These are phyloP conservation scores for Pleurozium schreberi DNA, from an alignment of 225 moss, liverwort and hornwort species.

Conservation along the genomic window DNA sequence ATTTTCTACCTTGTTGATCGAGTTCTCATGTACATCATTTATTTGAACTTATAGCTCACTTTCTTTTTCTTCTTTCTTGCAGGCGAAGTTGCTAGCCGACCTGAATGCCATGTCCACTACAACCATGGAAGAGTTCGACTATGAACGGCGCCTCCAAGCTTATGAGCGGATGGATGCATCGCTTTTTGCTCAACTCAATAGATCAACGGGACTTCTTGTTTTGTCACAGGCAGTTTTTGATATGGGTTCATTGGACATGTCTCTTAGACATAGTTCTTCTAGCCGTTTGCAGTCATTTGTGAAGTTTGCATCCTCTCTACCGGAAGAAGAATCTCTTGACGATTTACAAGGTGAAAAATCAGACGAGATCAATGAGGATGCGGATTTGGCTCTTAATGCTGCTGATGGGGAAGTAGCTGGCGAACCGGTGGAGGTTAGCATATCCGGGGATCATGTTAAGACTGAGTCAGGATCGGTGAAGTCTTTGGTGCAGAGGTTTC, in stretches of 20 bases:
- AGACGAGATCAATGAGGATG: constrained; percentile 8
- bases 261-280: constrained; percentile 77
- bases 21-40: background rate
- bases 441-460: background rate
- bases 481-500: constrained; percentile 63
- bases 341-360: constrained; percentile 4
- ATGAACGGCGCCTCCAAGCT: constrained; percentile 64
- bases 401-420: background rate
- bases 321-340: constrained; percentile 17
- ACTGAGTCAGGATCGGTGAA: constrained; percentile 30
- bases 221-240: constrained; percentile 80
- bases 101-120: constrained; percentile 76
- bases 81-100: constrained; percentile 59
- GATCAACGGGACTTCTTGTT: constrained; percentile 56
- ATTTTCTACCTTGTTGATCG: background rate
- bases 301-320: constrained; percentile 51
- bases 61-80: constrained; percentile 2
- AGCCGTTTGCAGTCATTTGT: constrained; percentile 73
- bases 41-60: background rate
- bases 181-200: constrained; percentile 46
- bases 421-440: constrained; percentile 6
- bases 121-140: constrained; percentile 71
- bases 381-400: background rate
- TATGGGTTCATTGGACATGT: constrained; percentile 85
- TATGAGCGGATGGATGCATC: constrained; percentile 54